Evolutionary conservation across 495 filamentous ascomycete genomes (phyloP), one percentile per base, ranked within the genome.

Genomic region (Neurospora sp.): DNA sequence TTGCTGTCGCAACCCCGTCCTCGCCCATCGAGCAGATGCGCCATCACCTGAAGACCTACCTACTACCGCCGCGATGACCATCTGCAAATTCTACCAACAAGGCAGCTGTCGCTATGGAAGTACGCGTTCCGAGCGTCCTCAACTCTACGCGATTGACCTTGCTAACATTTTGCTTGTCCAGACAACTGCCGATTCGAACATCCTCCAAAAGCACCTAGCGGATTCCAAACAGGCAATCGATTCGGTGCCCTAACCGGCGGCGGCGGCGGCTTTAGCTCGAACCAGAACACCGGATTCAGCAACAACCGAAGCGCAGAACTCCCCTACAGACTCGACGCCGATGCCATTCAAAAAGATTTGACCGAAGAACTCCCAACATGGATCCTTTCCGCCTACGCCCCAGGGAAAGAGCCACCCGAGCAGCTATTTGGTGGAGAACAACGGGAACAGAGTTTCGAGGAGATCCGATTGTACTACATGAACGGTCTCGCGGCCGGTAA

Each of bases 381-480:
- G 92, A 86, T 93, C 14, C 87, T 97, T n/a, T 96, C 94, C 0
- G 86, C 89, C 44, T 97, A 94, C 80, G 91, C 88, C 7, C 93
- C 94, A 1, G 89, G 88, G 5, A 85, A 82, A 75, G 87, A 93
- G 71, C 90, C 90, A 2, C 94, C 94, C 2, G 87, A 88, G 14
- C 92, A 94, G 79, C 84, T 97, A 2, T 94, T 96, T 76, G 93
- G 92, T 23, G 93, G 93, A 7, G 85, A 86, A 59, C 84, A 87
- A n/a, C 85, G 92, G 27, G 94, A 97, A 80, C 89, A 93, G 76
- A 95, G 93, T 77, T 90, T 90, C 42, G 94, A 97, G 80, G 94
- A 97, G 78, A 84, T 94, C 70, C 87, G 93, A 71, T 70, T 94
- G 16, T 86, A 88, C 27, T 91, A 91, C 82, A 89, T 93, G 77